Base-by-base conservation (phyloP, 106 monocot species). In the Dendrobium nobile region DNA sequence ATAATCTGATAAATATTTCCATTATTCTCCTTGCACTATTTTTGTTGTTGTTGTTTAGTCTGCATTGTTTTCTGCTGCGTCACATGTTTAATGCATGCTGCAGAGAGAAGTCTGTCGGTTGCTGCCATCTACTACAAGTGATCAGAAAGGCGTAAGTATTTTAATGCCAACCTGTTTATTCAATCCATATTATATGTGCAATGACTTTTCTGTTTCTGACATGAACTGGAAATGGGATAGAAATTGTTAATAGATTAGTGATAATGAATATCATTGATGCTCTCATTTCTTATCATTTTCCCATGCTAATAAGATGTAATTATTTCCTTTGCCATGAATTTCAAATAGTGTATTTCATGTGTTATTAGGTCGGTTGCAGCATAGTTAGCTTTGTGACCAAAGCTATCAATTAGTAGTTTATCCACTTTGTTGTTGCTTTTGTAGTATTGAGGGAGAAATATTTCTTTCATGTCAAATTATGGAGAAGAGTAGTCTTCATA, bases 61-160 rank as follows among this genome's bases (percentile, higher is more conserved):
- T 70, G 13, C 70, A 33, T 70, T 70, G 37, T 70, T 70, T 70
- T 70, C 70, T 70, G 70, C 70, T 70, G 37, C 6, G 22, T 70
- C 20, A 74, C 20, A 20, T 42, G 7, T n/a, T 74, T 74, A 74
- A 43, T 74, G 44, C n/a, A 20, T 86, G 78, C 27, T 87, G 84
- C 82, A 97, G 97, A 92, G 94, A 85, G 97, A 97, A 80, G 90
- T 94, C 59, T 97, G 94, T 82, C 88, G 88, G 41, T 80, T 97
- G 80, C 80, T 92, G 15, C 94, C 97, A 48, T 85, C 88, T 22
- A 78, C 94, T 5, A 11, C 86, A 79, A 84, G 54, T 84, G 97
- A 97, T 56, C 81, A 89, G 9, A 97, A 92, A 87, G 97, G 97
- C 65, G 97, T 94, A 97, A 83, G 94, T 88, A 40, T 75, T 75